Evolutionary conservation across 371 early-diverging fungal genomes (phyloP).

Genomic region (Mortierella sp.): DNA sequence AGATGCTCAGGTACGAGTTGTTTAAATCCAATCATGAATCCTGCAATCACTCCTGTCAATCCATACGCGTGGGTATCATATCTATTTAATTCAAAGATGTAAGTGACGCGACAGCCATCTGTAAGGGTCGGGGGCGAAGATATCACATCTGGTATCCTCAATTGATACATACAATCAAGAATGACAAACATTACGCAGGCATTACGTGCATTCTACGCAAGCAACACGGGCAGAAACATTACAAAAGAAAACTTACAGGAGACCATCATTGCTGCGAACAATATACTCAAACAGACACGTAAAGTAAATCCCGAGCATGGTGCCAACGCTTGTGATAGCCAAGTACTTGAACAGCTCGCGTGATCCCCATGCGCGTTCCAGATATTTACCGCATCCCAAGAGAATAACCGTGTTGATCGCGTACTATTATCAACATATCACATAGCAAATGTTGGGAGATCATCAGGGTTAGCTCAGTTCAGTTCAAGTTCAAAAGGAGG

Average conservation of each 20-base stretch:
- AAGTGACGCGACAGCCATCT: background rate
- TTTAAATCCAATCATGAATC: constrained; percentile 85
- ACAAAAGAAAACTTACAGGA: constrained; percentile 65
- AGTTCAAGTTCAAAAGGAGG: background rate
- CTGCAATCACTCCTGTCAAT: constrained; percentile 75
- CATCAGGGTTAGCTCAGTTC: background rate
- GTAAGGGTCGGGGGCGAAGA: background rate
- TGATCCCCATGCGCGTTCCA: constrained; percentile 85
- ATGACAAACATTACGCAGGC: no score
- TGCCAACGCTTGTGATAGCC: constrained; percentile 64
- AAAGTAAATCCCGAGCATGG: constrained; percentile 71
- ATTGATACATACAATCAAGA: no score
- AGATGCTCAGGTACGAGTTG: constrained; percentile 79
- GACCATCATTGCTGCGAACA: constrained; percentile 66
- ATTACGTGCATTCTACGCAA: background rate
- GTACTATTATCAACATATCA: constrained; percentile 56
- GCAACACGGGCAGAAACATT: background rate
- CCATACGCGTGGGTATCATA: constrained; percentile 75
- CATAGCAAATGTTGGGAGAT: background rate
- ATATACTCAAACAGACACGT: constrained; percentile 72
- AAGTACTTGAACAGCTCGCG: constrained; percentile 79
- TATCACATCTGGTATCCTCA: no score
- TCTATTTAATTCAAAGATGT: constrained; percentile 30
- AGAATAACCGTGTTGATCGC: constrained; percentile 62
- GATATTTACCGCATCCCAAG: constrained; percentile 77